Evolutionary conservation across 805 yeast species (phyloP), one percentile per base, ranked within the genome.

Genomic region (Metahyphopichia silvanorum): DNA sequence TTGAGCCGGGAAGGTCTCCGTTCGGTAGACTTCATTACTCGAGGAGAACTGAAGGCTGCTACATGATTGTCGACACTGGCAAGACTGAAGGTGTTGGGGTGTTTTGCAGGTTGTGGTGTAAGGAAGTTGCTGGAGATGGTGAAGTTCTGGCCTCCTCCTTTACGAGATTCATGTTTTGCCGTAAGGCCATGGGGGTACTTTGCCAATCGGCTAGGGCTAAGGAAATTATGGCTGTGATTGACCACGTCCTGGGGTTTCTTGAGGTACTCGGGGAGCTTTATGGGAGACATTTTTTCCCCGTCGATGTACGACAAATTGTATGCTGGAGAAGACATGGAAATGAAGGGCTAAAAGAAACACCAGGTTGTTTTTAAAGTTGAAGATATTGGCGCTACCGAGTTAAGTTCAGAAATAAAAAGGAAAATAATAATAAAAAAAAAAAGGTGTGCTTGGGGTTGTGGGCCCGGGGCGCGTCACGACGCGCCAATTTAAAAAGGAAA

Each of bases 131-230:
- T 33, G 35, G 44, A 44, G n/a, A 46, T 37, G 2, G 50, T 45
- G 29, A n/a, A n/a, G n/a, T n/a, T n/a, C n/a, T n/a, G n/a, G n/a
- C n/a, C n/a, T n/a, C n/a, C n/a, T n/a, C 52, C 58, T 42, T 63
- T 51, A 37, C 63, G 38, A 8, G 44, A 43, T 6, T 39, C 47
- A 35, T 65, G 69, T 38, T 66, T 66, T 34, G 64, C 58, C 2
- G 62, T 47, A 22, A 74, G 47, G 0, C 79, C 79, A 44, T 74
- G 78, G 2, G 76, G 74, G 31, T 52, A 52, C n/a, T 41, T 32
- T 10, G 33, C 25, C 6, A 18, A 14, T 27, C 6, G 17, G 14
- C 22, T 27, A 8, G 30, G 22, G 14, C 30, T 17, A n/a, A n/a
- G n/a, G 22, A 19, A 27, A 9, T 18, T 8, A 20, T 27, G 30